Percentiles rank a stretch among this genome's conserved stretches.
Conservation (phyloP, 2,329 filamentous ascomycete species). For the Metarhizium album region DNA sequence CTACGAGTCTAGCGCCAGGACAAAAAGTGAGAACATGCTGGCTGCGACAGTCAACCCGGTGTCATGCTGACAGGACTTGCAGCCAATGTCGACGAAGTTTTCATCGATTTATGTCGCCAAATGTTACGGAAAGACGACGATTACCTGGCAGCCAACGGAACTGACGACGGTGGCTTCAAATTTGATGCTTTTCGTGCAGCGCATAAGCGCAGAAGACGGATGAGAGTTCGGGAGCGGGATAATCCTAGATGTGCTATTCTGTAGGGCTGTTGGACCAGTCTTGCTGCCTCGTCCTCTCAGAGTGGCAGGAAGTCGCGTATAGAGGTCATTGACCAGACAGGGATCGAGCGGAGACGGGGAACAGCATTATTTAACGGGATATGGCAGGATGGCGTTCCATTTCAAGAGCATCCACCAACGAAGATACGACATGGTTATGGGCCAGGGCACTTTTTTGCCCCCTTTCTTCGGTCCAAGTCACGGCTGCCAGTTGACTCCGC, state of each 20-base stretch:
- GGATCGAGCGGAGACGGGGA: neutral
- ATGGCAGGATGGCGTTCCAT: neutral
- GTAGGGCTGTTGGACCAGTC: neutral
- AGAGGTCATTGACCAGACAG: neutral
- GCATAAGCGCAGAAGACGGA: conserved; percentile 19
- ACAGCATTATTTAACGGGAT: neutral
- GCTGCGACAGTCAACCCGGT: neutral
- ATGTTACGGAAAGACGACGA: conserved; percentile 65
- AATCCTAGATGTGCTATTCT: conserved; percentile 33
- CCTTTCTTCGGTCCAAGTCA: neutral
- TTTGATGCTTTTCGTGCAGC: conserved; percentile 23
- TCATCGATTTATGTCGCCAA: conserved; percentile 73
- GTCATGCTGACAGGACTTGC: neutral
- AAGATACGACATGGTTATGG: neutral
- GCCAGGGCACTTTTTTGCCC: neutral
- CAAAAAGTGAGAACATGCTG: conserved; percentile 43
- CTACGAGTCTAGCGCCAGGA: conserved; percentile 79
- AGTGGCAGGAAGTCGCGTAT: neutral
- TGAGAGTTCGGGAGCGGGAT: conserved; percentile 19
- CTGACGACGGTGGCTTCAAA: conserved; percentile 29
- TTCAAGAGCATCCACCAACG: neutral
- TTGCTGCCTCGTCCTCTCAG: neutral
- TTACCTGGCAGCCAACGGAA: conserved; percentile 20
- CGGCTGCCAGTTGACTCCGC: neutral
- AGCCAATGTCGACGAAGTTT: conserved; percentile 85